Percentiles rank a stretch among this genome's conserved stretches.
These are phyloP conservation scores for Sugiyamaella neomexicana DNA, from an alignment of 1,139 yeast genomes.

Conservation along the genomic window DNA sequence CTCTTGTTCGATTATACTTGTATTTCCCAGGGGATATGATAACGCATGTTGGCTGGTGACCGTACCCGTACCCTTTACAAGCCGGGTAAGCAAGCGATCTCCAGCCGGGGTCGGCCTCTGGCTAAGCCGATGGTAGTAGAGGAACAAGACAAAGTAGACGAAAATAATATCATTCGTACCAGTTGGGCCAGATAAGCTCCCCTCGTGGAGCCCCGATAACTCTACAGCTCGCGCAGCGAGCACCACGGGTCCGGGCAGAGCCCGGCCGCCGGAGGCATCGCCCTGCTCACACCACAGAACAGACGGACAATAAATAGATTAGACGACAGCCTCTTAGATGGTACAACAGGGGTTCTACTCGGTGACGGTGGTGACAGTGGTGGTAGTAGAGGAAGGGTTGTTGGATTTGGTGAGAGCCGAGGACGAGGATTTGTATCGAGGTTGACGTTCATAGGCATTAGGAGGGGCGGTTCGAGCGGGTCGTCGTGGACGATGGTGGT, in stretches of 20 bases:
- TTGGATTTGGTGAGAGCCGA: neutral
- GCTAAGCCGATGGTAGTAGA: too few relatives aligned
- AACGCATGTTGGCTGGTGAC: constrained; percentile 2
- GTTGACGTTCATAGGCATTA: constrained; percentile 42
- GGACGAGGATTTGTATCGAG: constrained; percentile 15
- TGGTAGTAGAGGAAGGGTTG: constrained; percentile 1
- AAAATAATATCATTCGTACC: neutral
- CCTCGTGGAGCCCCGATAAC: too few relatives aligned
- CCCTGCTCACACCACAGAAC: neutral
- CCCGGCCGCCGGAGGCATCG: neutral
- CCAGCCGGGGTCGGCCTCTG: too few relatives aligned
- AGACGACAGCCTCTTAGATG: neutral
- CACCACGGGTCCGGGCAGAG: neutral
- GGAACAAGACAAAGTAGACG: too few relatives aligned
- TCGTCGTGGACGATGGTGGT: constrained; percentile 21
- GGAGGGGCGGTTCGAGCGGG: constrained; percentile 30
- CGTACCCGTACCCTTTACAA: neutral
- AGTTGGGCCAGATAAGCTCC: constrained; percentile 2
- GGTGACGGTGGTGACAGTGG: constrained; percentile 9
- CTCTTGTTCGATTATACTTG: neutral
- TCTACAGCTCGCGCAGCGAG: neutral
- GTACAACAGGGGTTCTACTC: neutral
- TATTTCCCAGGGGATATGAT: too few relatives aligned
- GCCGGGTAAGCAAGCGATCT: neutral
- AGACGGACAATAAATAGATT: neutral